Percentiles rank a stretch among this genome's conserved stretches.
Evolutionary conservation across 2,329 filamentous ascomycete genomes (phyloP).

Genomic region (Penicillium brevicompactum): DNA sequence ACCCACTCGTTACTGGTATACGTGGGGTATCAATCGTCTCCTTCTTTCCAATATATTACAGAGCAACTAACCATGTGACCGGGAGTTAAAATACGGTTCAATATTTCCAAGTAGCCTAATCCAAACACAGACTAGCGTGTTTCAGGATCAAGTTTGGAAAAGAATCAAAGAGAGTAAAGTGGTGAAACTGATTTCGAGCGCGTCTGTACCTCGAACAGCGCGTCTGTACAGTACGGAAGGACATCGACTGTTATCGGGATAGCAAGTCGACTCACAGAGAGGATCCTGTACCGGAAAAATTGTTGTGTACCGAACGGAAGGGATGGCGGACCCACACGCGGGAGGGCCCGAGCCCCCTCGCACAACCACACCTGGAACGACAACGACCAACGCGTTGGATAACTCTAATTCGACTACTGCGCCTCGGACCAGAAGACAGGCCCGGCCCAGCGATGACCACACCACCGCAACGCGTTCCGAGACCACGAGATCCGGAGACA

Average conservation of each 20-base stretch:
- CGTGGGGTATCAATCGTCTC: no score
- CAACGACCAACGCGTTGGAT: background rate
- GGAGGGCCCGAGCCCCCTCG: background rate
- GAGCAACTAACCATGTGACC: background rate
- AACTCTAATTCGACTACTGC: background rate
- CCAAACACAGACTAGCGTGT: background rate
- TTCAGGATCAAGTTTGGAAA: constrained; percentile 1
- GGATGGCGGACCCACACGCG: background rate
- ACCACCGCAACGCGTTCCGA: background rate
- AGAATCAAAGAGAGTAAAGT: no score
- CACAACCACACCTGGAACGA: background rate
- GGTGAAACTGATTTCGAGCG: constrained; percentile 5
- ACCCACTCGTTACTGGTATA: background rate
- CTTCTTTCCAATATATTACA: background rate
- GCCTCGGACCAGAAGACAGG: background rate
- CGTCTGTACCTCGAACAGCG: no score
- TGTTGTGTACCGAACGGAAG: constrained; percentile 5
- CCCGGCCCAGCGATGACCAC: background rate
- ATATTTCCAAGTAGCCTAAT: background rate
- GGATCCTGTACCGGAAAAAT: constrained; percentile 25
- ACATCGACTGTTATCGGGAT: no score
- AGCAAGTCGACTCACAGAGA: background rate
- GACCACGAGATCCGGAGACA: background rate
- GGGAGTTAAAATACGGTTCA: background rate
- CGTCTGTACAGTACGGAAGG: no score